Evolutionary conservation across 176 grass and related monocot genomes (phyloP), one percentile per base, ranked within the genome.

Genomic region (Triticum aestivum): DNA sequence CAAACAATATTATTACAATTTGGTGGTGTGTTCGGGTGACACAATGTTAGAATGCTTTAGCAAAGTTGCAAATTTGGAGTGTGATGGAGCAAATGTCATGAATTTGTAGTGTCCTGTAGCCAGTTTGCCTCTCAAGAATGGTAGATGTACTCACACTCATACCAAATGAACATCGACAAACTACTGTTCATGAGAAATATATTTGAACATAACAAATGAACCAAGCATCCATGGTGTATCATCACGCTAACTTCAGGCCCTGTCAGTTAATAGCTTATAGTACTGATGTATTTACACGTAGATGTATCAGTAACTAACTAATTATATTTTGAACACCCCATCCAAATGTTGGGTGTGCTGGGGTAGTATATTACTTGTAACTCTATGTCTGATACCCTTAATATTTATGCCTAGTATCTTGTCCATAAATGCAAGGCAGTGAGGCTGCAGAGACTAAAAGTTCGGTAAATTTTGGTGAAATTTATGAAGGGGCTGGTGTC

Each of bases 181-280:
- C 30, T 78, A 13, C 51, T 78, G 47, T 58, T 77, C 29, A 78
- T 59, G 51, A 77, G 4, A 78, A 77, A 20, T 58, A 77, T 77
- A 77, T 77, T 29, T 58, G 30, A 77, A 58, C 51, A n/a, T 35
- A 21, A 59, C 32, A 78, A 37, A 23, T 59, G 27, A 37, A 78
- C 75, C 12, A 35, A 75, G 47, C 32, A 52, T 32, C 24, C 20
- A 61, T 78, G 30, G 18, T 78, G 75, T 61, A 38, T 78, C 33
- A 61, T 73, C n/a, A 11, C 0, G 11, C 32, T 20, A 61, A 61
- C 52, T 11, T 24, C 18, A n/a, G 54, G 54, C 29, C 32, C 59
- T 61, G 23, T 61, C 21, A 37, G 21, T 24, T 38, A 61, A 78
- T 24, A 54, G 20, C 54, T 59, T 59, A 21, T 59, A 59, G 54